Percentiles rank a stretch among this genome's conserved stretches.
Conservation (phyloP, 2,329 filamentous ascomycete genomes). For the Nigrospora oryzae region DNA sequence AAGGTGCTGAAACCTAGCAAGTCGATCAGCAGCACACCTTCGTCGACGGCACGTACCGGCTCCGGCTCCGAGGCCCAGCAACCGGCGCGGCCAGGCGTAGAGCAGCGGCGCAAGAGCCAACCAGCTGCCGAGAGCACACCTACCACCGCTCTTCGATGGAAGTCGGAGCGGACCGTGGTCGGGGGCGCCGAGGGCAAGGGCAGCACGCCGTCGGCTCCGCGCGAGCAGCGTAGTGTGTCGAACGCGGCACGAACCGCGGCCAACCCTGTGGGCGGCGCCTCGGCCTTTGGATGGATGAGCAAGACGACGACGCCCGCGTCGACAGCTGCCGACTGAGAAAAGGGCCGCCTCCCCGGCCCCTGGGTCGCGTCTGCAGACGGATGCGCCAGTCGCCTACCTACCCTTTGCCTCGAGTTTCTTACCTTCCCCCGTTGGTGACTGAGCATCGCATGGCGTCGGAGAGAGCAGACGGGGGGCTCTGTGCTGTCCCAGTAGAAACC, state of each 20-base stretch:
- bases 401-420: too few species aligned
- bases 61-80: slow-evolving; percentile 43
- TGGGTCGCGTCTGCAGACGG: not conserved
- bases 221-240: slow-evolving; percentile 27
- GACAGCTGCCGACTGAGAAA: not conserved
- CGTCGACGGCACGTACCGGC: slow-evolving; percentile 41
- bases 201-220: slow-evolving; percentile 24
- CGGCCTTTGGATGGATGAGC: slow-evolving; percentile 90
- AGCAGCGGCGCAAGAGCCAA: slow-evolving; percentile 48
- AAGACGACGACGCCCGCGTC: slow-evolving; percentile 6
- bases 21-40: slow-evolving; percentile 31
- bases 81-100: slow-evolving; percentile 33
- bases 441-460: too few species aligned
- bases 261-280: slow-evolving; percentile 87
- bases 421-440: too few species aligned
- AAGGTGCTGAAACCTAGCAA: slow-evolving; percentile 82
- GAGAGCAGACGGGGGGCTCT: too few species aligned
- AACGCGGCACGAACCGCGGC: slow-evolving; percentile 44
- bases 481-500: not conserved
- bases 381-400: not conserved
- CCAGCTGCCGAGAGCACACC: slow-evolving; percentile 16
- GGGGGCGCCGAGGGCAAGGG: slow-evolving; percentile 20
- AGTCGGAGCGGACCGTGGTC: slow-evolving; percentile 37
- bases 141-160: slow-evolving; percentile 35
- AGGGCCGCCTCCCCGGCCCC: not conserved